Percentiles rank a stretch among this genome's conserved stretches.
These are phyloP conservation scores for Aspergillus hiratsukae DNA, from an alignment of 2,329 filamentous ascomycete genomes.

Conservation along the genomic window DNA sequence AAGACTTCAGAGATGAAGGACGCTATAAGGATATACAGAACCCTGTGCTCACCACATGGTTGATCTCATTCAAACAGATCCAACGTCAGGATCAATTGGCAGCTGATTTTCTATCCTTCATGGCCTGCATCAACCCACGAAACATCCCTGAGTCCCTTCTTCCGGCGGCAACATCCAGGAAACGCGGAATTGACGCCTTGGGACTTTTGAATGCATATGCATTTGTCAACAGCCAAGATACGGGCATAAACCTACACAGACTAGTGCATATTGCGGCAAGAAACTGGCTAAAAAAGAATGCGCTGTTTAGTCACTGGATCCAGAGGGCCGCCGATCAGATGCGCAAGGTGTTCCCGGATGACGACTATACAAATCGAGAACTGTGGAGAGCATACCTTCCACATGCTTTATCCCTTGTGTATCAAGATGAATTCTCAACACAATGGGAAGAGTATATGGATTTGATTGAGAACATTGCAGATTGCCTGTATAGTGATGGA, in stretches of 20 bases:
- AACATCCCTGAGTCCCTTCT: conserved; percentile 33
- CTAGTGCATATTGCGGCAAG: not conserved
- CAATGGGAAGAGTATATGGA: not conserved
- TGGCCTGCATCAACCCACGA: conserved; percentile 28
- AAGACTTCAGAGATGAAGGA: conserved; percentile 5
- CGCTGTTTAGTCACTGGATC: not conserved
- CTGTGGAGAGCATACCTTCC: not conserved
- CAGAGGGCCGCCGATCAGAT: not conserved
- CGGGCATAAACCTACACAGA: not conserved
- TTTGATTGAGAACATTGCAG: not conserved
- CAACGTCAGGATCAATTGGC: conserved; percentile 26
- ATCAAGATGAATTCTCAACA: conserved; percentile 7
- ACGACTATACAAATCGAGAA: not conserved
- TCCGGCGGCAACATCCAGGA: conserved; percentile 14
- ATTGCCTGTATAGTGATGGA: not conserved
- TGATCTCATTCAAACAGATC: conserved; percentile 9
- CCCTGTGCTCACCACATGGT: conserved; percentile 6
- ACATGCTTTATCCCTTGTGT: not conserved
- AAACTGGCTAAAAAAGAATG: not conserved
- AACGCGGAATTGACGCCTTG: conserved; percentile 24
- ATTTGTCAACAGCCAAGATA: not conserved
- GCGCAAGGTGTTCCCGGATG: not conserved
- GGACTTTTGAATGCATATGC: conserved; percentile 1
- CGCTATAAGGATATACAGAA: conserved; percentile 5
- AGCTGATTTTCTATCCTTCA: conserved; percentile 31